phyloP scores from a whole-genome alignment of 441 rosid species.

The Flueggea neowawraea region DNA sequence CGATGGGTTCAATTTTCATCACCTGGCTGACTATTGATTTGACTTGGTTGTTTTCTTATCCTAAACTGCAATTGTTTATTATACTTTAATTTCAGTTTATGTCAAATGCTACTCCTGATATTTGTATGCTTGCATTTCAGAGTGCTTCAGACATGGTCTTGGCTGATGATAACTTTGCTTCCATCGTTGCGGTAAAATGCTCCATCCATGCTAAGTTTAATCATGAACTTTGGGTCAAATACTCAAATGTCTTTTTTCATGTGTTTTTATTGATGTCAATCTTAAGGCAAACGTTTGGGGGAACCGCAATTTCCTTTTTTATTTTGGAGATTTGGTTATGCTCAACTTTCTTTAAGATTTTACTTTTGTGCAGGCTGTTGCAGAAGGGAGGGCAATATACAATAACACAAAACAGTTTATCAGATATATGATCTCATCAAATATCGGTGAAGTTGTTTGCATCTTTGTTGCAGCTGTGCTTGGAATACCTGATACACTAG shows the following conservation, averaged over 20 bases:
- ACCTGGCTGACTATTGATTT: no score
- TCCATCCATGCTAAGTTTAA: background rate
- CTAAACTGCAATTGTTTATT: no score
- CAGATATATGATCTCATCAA: constrained; percentile 99
- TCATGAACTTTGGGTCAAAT: background rate
- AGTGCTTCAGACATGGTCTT: constrained; percentile 99
- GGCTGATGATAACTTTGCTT: constrained; percentile 99
- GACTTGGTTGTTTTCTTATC: no score
- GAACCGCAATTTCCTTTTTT: background rate
- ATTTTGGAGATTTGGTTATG: background rate
- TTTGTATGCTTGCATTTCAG: constrained; percentile 43
- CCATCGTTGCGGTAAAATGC: constrained; percentile 82
- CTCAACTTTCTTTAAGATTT: constrained; percentile 15
- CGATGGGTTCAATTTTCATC: no score
- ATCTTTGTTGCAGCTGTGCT: constrained; percentile 99
- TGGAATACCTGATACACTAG: constrained; percentile 97
- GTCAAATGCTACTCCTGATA: background rate
- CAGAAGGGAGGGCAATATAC: constrained; percentile 99
- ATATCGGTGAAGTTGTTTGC: constrained; percentile 99
- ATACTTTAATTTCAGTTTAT: background rate
- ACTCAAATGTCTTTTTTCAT: background rate
- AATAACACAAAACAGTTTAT: constrained; percentile 98
- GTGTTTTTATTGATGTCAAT: background rate
- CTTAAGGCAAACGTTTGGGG: background rate
- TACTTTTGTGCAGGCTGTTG: constrained; percentile 74